Evolutionary conservation across 306 rosid genomes (phyloP).

Genomic region (Lotus japonicus): DNA sequence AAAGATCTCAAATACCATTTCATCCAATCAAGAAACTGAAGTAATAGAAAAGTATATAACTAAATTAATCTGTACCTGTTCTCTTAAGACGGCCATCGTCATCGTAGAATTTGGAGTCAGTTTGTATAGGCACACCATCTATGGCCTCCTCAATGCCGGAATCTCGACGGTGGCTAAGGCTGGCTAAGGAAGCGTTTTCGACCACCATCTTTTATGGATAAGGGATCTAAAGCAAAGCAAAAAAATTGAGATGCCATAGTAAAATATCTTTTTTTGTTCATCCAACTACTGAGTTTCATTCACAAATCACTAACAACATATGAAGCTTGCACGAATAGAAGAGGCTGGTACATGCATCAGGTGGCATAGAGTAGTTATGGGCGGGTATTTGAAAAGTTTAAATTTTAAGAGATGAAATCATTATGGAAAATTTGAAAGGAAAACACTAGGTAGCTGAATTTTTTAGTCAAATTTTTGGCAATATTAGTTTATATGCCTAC

Average conservation of each 20-base stretch:
- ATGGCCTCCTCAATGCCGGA: slow-evolving; percentile 16
- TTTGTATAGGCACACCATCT: neutral
- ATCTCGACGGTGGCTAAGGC: slow-evolving; percentile 19
- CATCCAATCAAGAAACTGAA: neutral
- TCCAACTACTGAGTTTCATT: neutral
- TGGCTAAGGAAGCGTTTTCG: slow-evolving; percentile 24
- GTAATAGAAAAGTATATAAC: neutral
- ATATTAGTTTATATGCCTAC: neutral
- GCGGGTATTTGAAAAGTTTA: neutral
- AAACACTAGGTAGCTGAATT: neutral
- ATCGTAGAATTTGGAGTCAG: slow-evolving; percentile 13
- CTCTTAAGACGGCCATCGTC: slow-evolving; percentile 48
- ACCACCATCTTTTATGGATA: slow-evolving; percentile 29
- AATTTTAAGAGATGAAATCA: slow-evolving; percentile 6
- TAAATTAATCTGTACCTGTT: slow-evolving; percentile 26
- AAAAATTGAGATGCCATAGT: neutral
- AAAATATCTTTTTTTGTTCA: neutral
- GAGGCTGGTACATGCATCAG: neutral
- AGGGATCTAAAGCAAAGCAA: neutral
- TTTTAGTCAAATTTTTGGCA: neutral
- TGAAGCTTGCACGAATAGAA: neutral
- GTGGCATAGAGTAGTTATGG: neutral
- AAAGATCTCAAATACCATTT: neutral
- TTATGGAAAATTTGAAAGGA: neutral
- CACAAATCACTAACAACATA: neutral